Base-by-base conservation (phyloP, 2,329 filamentous ascomycete genomes). In the Penicillium sp. region DNA sequence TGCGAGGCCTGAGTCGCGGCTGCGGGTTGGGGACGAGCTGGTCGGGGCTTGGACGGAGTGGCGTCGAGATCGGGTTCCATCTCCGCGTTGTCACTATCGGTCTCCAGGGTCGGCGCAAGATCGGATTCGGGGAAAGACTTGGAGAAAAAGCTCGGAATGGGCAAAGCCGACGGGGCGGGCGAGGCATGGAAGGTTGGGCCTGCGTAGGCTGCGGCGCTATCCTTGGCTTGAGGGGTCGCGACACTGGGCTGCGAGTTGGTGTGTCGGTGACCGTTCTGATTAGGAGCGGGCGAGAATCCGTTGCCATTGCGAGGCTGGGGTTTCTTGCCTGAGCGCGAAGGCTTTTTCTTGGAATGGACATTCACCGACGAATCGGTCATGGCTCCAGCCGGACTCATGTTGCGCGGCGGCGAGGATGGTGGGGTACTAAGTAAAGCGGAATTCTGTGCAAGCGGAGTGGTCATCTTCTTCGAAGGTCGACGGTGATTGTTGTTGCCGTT, bases 171-270 rank as follows among this genome's bases (percentile, higher is more conserved):
- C 0, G 95, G 90, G 1, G 93, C 94, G 20, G 95, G 95, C 8
- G 95, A 98, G 42, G 92, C 91, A 76, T 97, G 93, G 75, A 98
- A 99, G 5, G 92, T 96, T 37, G 94, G 90, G 14, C 94, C 95
- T 41, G 95, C 95, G 77, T 96, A 99, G 48, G 76, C 75, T 12
- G 28, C 41, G 22, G 74, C 65, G 51, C 71, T 75, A 52, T 77
- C 73, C 52, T 75, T 76, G 43, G 69, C 38, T 12, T 77, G 77
- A 51, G 76, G 75, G 48, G 82, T 76, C 39, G 25, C 49, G 70
- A 82, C 83, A 64, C 71, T 67, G 61, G 76, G 66, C 64, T 74
- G 70, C 25, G 71, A 76, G 57, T 70, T 69, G 10, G 72, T 73
- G 59, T 74, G 70, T 25, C 70, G 63, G 37, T 67, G 49, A 25